Percentiles rank a stretch among this genome's conserved stretches.
Evolutionary conservation across 83 land plant genomes (phyloP).

Genomic region (Thuja plicata): DNA sequence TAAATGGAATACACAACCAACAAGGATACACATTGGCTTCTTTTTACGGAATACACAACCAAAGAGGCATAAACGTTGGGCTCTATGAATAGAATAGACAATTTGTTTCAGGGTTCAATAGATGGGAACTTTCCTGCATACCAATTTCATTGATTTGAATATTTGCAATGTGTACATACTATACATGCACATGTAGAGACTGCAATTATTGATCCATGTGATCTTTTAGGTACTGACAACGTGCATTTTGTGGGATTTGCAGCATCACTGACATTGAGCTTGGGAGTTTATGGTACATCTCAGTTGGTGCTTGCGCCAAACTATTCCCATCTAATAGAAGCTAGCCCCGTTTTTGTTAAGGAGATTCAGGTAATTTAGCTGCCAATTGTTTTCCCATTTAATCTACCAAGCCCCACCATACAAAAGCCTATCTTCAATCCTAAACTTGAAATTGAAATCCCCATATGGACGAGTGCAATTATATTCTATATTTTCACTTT

Average conservation of each 20-base stretch:
- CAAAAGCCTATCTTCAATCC: neutral
- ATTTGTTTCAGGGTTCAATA: too few relatives aligned
- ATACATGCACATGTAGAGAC: neutral
- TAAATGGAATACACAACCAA: neutral
- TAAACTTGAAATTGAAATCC: neutral
- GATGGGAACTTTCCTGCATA: too few relatives aligned
- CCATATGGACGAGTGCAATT: neutral
- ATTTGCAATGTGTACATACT: neutral
- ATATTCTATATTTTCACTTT: neutral
- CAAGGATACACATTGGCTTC: neutral
- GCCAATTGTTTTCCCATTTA: neutral
- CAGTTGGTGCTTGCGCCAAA: constrained; percentile 9
- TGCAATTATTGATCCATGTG: neutral
- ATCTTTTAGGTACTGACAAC: neutral
- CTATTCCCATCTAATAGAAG: constrained; percentile 9
- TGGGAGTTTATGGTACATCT: constrained; percentile 6
- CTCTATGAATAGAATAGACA: too few relatives aligned
- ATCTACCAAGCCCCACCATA: neutral
- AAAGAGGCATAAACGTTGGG: too few relatives aligned
- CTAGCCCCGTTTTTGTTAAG: constrained; percentile 6
- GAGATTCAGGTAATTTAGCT: constrained; percentile 1
- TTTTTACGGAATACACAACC: neutral
- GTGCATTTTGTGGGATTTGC: neutral
- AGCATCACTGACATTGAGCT: constrained; percentile 11
- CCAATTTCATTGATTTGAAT: neutral